Evolutionary conservation across 1,139 yeast species (phyloP), one percentile per base, ranked within the genome.

Genomic region (Pichia norvegensis): DNA sequence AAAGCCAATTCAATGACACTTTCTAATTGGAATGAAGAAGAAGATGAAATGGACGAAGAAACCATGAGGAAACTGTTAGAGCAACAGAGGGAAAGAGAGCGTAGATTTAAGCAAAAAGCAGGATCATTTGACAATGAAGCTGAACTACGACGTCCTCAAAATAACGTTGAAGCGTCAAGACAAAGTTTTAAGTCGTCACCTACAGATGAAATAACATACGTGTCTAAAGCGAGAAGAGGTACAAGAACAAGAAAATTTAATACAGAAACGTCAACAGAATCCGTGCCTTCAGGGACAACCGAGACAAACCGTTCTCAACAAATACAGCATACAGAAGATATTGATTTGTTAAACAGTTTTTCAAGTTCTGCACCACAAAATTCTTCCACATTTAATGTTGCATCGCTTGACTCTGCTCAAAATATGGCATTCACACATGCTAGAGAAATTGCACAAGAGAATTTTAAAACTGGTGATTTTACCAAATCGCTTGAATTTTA

Each of bases 391-490:
- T 60, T 27, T 13, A 27, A 13, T 27, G 14, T 27, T 6, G 55
- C 59, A 9, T 22, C 41, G 4, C 39, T 50, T 17, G 27, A 42
- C 19, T 38, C 47, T 10, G 44, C 45, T 3, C 55, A 50, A 29
- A 48, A 40, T 41, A 47, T 38, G 38, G 45, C 33, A 23, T 41
- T 39, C 22, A 29, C 31, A 20, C n/a, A 35, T n/a, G 44, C 44
- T 9, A 39, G 44, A 33, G 48, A 50, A 22, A 48, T 49, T 27
- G 46, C 58, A 36, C 48, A 47, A 51, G 60, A 85, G 50, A 67
- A 67, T 0, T 92, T 80, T 66, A 75, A 76, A 48, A 73, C 78
- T 16, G 98, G 99, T n/a, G 92, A 92, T 61, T 94, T 84, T 61
- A 63, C 79, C 8, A 64, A 69, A 8, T 92, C 98, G 0, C 69